Conservation (phyloP, 78 protist genomes). For the Cyanophora paradoxa region DNA sequence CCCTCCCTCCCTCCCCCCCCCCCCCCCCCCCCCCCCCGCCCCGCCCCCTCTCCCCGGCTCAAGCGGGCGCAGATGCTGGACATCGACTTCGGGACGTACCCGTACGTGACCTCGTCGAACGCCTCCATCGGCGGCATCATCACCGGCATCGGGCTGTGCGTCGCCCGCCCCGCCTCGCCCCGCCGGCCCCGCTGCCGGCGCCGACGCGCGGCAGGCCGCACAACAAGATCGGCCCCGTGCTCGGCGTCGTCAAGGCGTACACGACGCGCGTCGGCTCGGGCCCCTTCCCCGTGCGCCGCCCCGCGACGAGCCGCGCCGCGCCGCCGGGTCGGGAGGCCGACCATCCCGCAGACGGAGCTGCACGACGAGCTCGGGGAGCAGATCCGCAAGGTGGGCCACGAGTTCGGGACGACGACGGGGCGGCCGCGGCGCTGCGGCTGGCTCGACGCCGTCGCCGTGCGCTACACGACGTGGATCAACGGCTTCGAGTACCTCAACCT, state of each 20-base stretch:
- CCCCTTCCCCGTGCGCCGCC: too few relatives aligned
- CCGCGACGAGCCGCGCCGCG: too few relatives aligned
- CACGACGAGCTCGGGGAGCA: conserved; percentile 19
- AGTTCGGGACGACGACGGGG: conserved; percentile 77
- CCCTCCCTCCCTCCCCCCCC: too few relatives aligned
- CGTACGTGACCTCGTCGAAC: conserved; percentile 86
- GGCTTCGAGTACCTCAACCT: not conserved
- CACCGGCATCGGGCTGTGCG: conserved; percentile 53
- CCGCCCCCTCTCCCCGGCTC: too few relatives aligned
- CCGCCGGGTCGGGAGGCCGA: too few relatives aligned
- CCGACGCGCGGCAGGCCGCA: conserved; percentile 71
- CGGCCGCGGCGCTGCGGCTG: conserved; percentile 79
- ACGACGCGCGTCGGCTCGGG: conserved; percentile 68
- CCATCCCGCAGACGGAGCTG: not conserved
- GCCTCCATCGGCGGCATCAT: conserved; percentile 78
- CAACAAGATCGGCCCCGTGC: conserved; percentile 42
- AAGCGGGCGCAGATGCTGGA: too few relatives aligned
- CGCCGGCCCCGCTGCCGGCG: not conserved
- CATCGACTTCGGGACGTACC: conserved; percentile 86
- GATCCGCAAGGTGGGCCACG: conserved; percentile 64
- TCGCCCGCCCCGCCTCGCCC: not conserved
- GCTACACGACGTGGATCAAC: conserved; percentile 34
- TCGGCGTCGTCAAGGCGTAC: conserved; percentile 91
- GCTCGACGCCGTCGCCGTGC: conserved; percentile 77
- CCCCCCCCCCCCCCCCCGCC: too few relatives aligned